Evolutionary conservation across 306 rosid species (phyloP), one percentile per base, ranked within the genome.

Genomic region (Myrica gale): DNA sequence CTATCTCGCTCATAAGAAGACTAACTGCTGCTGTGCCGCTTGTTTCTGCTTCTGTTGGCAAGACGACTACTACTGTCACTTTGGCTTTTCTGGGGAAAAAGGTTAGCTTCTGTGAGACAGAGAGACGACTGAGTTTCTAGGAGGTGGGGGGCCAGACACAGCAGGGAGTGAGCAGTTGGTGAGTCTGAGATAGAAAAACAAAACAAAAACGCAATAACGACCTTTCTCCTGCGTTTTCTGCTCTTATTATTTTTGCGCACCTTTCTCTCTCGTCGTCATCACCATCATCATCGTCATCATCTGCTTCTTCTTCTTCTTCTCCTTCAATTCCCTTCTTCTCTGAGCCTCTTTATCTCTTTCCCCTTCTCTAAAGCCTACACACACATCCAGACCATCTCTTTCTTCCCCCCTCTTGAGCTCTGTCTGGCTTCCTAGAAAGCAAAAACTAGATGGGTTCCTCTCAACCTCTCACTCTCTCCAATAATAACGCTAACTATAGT

Each of bases 391-490:
- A 12, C 72, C 42, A 72, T 17, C 72, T 19, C 54, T 5, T 21
- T 68, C 37, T 45, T 68, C 81, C 48, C 53, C 43, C 57, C 82
- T 78, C 69, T 50, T 71, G 45, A 46, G 4, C 69, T 72, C 79
- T 52, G 46, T 23, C 53, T 80, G 79, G 89, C 71, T 83, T 83
- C 77, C 80, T 84, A 76, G 80, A 87, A 78, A 85, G 93, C 76
- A 72, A 83, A 86, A 79, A 51, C 19, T 53, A 77, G 71, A 85
- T 84, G 84, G 89, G 78, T 78, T 74, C 19, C 83, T 69, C 75
- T 75, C 76, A 8, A 5, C 74, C 68, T 57, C 68, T 53, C 77
- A 20, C 91, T 90, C 93, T 85, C 98, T 80, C 92, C 88, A 90
- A 92, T 90, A 76, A 92, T 86, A 85, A 79, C 82, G 45, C 61